A percentile compares a stretch with the other conserved stretches of the same genome.
Evolutionary conservation across 2,329 filamentous ascomycete species (phyloP).

Genomic region (Dendrostoma leiphaemia): DNA sequence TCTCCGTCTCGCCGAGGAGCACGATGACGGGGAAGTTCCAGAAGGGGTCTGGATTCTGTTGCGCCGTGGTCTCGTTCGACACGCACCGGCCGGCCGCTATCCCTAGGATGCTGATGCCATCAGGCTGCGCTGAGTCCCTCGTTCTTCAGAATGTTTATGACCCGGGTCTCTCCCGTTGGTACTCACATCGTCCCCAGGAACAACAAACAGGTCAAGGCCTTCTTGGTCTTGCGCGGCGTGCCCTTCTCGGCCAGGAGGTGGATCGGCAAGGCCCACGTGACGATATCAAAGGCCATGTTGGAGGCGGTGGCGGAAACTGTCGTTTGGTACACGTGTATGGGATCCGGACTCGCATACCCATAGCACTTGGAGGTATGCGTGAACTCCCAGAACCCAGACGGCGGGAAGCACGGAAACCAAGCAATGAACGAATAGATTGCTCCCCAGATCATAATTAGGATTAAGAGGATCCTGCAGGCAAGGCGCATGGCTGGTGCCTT

Average conservation of each 20-base stretch:
- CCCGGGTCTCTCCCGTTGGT: too few relatives aligned
- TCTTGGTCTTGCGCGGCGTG: slow-evolving; percentile 27
- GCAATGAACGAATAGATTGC: slow-evolving; percentile 22
- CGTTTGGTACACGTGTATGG: slow-evolving; percentile 24
- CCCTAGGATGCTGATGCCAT: slow-evolving; percentile 28
- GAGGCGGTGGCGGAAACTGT: slow-evolving; percentile 27
- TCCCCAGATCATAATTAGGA: slow-evolving; percentile 22
- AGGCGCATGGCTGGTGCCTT: background rate
- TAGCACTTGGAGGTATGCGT: slow-evolving; percentile 13
- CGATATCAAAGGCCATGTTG: slow-evolving; percentile 30
- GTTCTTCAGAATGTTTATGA: too few relatives aligned
- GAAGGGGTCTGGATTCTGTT: slow-evolving; percentile 30
- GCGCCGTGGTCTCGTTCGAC: slow-evolving; percentile 27
- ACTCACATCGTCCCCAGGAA: slow-evolving; percentile 30
- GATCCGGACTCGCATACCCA: slow-evolving; percentile 28
- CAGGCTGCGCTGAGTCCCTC: too few relatives aligned
- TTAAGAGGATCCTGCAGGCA: slow-evolving; percentile 17
- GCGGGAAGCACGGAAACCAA: slow-evolving; percentile 27
- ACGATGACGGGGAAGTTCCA: slow-evolving; percentile 32
- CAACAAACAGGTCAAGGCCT: slow-evolving; percentile 28
- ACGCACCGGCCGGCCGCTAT: slow-evolving; percentile 31
- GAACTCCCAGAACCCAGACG: slow-evolving; percentile 23
- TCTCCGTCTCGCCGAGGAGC: slow-evolving; percentile 31
- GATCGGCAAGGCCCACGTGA: slow-evolving; percentile 31
- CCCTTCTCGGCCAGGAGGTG: slow-evolving; percentile 27